Evolutionary conservation across 1,139 yeast species (phyloP).

Genomic region (Protomyces pachydermus): DNA sequence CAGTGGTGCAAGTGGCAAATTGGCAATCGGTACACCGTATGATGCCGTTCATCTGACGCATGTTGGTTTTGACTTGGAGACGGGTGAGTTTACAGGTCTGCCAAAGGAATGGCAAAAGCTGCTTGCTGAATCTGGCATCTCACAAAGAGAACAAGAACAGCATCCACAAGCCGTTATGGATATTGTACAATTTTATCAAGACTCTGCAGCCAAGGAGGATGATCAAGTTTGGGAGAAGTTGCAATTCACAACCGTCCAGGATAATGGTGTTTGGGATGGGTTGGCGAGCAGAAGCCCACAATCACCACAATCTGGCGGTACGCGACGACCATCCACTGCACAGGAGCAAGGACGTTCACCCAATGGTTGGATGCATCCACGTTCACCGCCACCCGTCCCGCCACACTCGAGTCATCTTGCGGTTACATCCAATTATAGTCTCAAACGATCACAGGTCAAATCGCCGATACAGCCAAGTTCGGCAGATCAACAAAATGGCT

Average conservation of each 20-base stretch:
- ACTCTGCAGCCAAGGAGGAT: slow-evolving; percentile 33
- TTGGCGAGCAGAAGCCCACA: background rate
- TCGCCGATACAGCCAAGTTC: background rate
- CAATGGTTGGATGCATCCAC: background rate
- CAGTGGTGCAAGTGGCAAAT: background rate
- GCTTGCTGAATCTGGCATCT: slow-evolving; percentile 78
- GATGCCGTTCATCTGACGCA: slow-evolving; percentile 89
- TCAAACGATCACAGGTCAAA: background rate
- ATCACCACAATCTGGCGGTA: background rate
- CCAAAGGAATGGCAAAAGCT: slow-evolving; percentile 90
- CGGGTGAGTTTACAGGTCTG: slow-evolving; percentile 83
- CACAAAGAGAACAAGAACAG: slow-evolving; percentile 75
- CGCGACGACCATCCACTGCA: background rate
- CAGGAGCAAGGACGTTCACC: background rate
- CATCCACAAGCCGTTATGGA: slow-evolving; percentile 94
- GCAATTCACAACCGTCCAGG: slow-evolving; percentile 7
- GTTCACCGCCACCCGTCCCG: background rate
- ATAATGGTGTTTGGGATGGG: slow-evolving; percentile 13
- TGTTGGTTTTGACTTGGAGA: slow-evolving; percentile 77
- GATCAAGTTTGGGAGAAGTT: slow-evolving; percentile 16
- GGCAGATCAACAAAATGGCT: background rate
- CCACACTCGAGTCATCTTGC: background rate
- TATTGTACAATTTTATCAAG: slow-evolving; percentile 69
- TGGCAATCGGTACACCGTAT: slow-evolving; percentile 81
- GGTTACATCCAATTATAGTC: background rate